phyloP scores from a whole-genome alignment of 1,139 yeast genomes.

The Magnusiomyces suaveolens region DNA sequence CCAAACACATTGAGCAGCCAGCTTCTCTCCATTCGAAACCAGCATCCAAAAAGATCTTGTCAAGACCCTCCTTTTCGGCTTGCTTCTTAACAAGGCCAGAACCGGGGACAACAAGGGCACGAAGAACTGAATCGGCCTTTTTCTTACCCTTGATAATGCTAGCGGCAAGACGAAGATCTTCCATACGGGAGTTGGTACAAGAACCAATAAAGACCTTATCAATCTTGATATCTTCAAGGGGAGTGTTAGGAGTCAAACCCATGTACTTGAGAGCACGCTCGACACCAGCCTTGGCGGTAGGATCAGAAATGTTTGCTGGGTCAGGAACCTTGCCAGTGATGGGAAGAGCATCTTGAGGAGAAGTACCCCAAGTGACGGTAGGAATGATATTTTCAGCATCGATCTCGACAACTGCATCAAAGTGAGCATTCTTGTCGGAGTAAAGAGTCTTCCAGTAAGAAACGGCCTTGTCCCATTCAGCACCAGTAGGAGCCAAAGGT shows the following conservation, averaged over 20 bases:
- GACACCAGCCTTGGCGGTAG: conserved; percentile 72
- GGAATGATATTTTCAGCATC: conserved; percentile 82
- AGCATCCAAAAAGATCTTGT: conserved; percentile 80
- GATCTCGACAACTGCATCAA: conserved; percentile 74
- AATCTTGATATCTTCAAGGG: conserved; percentile 57
- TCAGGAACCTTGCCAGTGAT: conserved; percentile 86
- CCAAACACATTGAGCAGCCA: conserved; percentile 98
- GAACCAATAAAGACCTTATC: conserved; percentile 97
- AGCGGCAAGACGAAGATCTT: conserved; percentile 94
- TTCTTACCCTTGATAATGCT: conserved; percentile 83
- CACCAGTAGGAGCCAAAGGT: conserved; percentile 89
- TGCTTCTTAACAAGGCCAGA: conserved; percentile 87
- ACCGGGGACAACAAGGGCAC: conserved; percentile 92
- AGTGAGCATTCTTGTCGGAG: conserved; percentile 81
- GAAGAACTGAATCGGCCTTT: conserved; percentile 69
- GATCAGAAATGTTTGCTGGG: conserved; percentile 65
- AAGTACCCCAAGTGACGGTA: conserved; percentile 98
- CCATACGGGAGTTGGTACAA: conserved; percentile 95
- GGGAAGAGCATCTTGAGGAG: conserved; percentile 97
- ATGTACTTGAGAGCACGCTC: conserved; percentile 84
- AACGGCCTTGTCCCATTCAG: conserved; percentile 89
- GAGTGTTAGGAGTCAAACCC: conserved; percentile 81
- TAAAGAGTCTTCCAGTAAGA: conserved; percentile 84
- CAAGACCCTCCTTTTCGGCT: conserved; percentile 92
- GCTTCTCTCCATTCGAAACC: conserved; percentile 99